These are phyloP conservation scores for Aureobasidium sp. DNA, from an alignment of 2,329 filamentous ascomycete genomes.

Conservation along the genomic window DNA sequence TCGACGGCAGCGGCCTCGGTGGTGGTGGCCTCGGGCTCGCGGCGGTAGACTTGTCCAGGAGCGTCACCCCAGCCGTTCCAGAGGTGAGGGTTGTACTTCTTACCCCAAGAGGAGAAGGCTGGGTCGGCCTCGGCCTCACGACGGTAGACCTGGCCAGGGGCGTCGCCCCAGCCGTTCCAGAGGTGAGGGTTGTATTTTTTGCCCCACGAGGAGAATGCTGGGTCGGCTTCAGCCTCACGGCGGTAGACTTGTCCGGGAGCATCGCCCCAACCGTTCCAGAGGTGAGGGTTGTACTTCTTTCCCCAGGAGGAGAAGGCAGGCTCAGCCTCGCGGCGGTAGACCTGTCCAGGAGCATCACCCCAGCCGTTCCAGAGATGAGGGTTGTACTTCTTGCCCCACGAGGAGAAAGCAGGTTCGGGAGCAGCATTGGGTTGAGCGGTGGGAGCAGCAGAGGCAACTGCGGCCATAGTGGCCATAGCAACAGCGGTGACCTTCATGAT, in stretches of 20 bases:
- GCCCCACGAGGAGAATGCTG: slow-evolving; percentile 2
- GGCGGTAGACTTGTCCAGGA: slow-evolving; percentile 2
- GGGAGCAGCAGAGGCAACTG: slow-evolving; percentile 18
- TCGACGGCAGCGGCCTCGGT: neutral
- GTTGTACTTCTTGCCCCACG: no score
- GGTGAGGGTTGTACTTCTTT: no score
- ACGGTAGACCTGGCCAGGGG: slow-evolving; percentile 1
- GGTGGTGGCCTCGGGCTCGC: slow-evolving; percentile 2
- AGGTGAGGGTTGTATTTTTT: slow-evolving; percentile 12
- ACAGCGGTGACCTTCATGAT: slow-evolving; percentile 25
- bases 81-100: neutral
- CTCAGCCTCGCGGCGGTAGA: no score
- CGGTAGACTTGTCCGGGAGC: no score
- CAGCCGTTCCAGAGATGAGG: no score
- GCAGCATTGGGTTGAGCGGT: slow-evolving; percentile 17
- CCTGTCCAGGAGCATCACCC: no score
- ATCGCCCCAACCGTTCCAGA: no score
- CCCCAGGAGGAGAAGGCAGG: no score
- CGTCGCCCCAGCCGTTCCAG: slow-evolving; percentile 9
- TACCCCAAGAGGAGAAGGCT: neutral
- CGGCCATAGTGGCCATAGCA: slow-evolving; percentile 10
- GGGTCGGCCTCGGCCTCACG: slow-evolving; percentile 5
- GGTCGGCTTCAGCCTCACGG: no score
- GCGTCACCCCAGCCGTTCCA: slow-evolving; percentile 9
- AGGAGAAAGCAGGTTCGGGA: slow-evolving; percentile 12